Percentiles rank a stretch among this genome's conserved stretches.
These are phyloP conservation scores for Talaromyces stipitatus DNA, from an alignment of 495 filamentous ascomycete genomes.

Conservation along the genomic window DNA sequence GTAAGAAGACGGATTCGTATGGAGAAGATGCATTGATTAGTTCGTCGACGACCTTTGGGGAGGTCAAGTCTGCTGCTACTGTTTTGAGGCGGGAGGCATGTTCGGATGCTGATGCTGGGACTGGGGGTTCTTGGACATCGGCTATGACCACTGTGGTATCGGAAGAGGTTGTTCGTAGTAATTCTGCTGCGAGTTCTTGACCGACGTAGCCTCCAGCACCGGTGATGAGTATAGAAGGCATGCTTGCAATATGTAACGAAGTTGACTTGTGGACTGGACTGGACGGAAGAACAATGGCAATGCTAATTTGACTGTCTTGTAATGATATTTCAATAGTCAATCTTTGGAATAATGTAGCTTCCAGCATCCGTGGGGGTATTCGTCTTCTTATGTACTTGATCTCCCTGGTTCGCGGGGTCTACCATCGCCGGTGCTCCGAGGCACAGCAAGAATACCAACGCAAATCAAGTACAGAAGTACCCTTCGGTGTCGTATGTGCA, in stretches of 20 bases:
- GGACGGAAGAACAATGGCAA: too few relatives aligned
- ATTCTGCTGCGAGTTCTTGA: constrained; percentile 53
- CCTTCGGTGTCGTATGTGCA: not conserved
- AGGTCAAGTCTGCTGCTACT: constrained; percentile 57
- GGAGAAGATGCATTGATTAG: constrained; percentile 32
- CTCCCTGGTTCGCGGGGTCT: not conserved
- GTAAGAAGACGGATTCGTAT: constrained; percentile 61
- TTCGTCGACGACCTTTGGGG: constrained; percentile 47
- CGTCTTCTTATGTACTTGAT: not conserved
- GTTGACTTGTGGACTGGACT: too few relatives aligned
- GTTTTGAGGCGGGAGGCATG: constrained; percentile 36
- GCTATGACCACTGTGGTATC: constrained; percentile 53
- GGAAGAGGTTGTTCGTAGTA: constrained; percentile 45
- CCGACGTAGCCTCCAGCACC: constrained; percentile 67
- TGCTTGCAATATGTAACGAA: not conserved
- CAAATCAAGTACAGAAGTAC: not conserved
- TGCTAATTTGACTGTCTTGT: too few relatives aligned
- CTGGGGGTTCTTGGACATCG: constrained; percentile 50
- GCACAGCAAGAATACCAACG: not conserved
- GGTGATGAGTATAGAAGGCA: constrained; percentile 57
- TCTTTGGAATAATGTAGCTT: not conserved
- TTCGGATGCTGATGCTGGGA: constrained; percentile 40
- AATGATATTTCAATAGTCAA: too few relatives aligned
- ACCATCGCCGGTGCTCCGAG: not conserved
- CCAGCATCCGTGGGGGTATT: not conserved